Evolutionary conservation across 768 basidiomycete genomes (phyloP), one percentile per base, ranked within the genome.

Genomic region (Coprinopsis sp.): DNA sequence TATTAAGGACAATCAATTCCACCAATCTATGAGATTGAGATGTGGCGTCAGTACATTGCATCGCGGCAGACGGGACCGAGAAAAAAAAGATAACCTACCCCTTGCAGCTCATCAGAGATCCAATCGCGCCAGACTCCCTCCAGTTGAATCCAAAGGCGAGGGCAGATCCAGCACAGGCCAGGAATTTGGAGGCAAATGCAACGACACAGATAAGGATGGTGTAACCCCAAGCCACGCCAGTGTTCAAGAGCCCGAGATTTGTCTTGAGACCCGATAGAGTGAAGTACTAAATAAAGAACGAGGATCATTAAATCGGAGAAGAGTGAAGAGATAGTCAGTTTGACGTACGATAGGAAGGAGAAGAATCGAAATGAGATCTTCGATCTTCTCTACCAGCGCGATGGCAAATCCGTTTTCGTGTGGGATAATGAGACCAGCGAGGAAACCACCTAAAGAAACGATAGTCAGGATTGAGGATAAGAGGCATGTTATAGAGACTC

Each of bases 1-100:
- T 82, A 59, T 96, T 96, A 58, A 94, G 78, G 6, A 93, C 91
- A 52, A 96, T 93, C 23, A 94, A 79, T 61, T 94, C 91, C 21
- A 93, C 90, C 18, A 82, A 69, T 27, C 81, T 82, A 49, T 21
- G 22, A 13, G 44, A 29, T 40, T 28, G 28, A 25, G 28, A 33
- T 3, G 30, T 45, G 36, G 51, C 29, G 6, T 44, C 10, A 34
- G 19, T 21, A 36, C 18, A 36, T 28, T 13, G 19, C 22, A 11
- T 22, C 19, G 27, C 11, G 25, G 25, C 16, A 48, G 31, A 33
- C 18, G 11, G 18, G 18, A 19, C 40, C 27, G 11, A 29, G 4
- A 30, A 16, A 28, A 42, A n/a, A 28, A 34, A 12, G 3, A n/a
- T n/a, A 16, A 64, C 76, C 37, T 49, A 85, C 84, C 89, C 90